Conservation (phyloP, 2,329 filamentous ascomycete genomes). For the Xylaria sp. region DNA sequence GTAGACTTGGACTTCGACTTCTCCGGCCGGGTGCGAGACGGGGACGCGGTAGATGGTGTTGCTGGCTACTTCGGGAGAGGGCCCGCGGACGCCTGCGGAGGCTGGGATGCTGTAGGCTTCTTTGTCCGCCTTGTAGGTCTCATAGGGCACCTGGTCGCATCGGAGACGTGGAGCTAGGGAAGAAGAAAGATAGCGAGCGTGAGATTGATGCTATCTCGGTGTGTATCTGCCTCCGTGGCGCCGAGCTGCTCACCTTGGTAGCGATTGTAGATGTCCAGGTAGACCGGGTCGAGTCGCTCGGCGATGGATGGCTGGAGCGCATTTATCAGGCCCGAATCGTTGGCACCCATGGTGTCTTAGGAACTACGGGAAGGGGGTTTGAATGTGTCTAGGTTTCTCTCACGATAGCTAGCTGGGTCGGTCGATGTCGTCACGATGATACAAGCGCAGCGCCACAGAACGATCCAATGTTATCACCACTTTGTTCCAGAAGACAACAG, state of each 20-base stretch:
- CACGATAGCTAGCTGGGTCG: background rate
- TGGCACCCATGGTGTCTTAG: conserved; percentile 41
- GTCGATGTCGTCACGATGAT: conserved; percentile 29
- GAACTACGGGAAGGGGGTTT: background rate
- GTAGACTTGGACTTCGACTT: conserved; percentile 57
- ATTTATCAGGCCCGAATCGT: conserved; percentile 51
- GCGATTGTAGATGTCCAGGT: conserved; percentile 59
- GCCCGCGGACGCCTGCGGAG: conserved; percentile 34
- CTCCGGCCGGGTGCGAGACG: conserved; percentile 42
- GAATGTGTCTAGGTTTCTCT: background rate
- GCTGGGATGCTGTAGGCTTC: conserved; percentile 45
- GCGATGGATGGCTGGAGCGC: conserved; percentile 60
- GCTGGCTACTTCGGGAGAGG: conserved; percentile 42
- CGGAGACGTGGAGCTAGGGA: conserved; percentile 44
- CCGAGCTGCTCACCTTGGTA: conserved; percentile 48
- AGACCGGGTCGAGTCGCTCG: conserved; percentile 59
- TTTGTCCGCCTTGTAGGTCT: conserved; percentile 44
- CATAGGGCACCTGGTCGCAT: conserved; percentile 48
- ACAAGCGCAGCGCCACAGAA: conserved; percentile 13
- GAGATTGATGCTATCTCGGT: conserved; percentile 18
- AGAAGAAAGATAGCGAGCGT: conserved; percentile 43
- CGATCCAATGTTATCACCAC: conserved; percentile 3
- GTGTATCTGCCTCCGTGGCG: background rate
- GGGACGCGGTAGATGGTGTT: conserved; percentile 42
- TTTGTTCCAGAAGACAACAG: background rate